Evolutionary conservation across 768 basidiomycete species (phyloP).

Genomic region (Pleurotus tuber-regium): DNA sequence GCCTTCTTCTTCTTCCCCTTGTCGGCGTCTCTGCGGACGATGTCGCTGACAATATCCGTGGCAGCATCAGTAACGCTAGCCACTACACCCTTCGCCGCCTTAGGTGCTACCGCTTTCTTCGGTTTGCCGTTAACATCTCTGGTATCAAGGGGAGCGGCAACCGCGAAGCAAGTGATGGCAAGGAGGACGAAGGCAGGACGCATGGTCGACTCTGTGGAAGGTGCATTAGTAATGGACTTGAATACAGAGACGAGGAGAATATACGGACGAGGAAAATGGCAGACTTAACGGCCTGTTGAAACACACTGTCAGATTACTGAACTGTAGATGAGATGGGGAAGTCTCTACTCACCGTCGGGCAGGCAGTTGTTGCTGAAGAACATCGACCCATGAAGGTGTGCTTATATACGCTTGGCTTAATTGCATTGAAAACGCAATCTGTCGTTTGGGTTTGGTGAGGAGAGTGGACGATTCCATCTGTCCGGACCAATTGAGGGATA

Average conservation of each 20-base stretch:
- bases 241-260: neutral
- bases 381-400: neutral
- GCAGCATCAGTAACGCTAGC: too few relatives aligned
- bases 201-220: neutral
- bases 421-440: too few relatives aligned
- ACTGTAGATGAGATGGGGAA: neutral
- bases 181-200: constrained; percentile 4
- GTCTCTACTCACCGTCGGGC: neutral
- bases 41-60: too few relatives aligned
- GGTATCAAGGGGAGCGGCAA: constrained; percentile 1
- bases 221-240: neutral
- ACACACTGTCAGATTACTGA: neutral
- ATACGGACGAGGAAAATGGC: neutral
- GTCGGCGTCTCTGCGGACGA: too few relatives aligned
- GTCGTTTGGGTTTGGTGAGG: too few relatives aligned
- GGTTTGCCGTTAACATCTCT: too few relatives aligned
- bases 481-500: too few relatives aligned
- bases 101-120: too few relatives aligned
- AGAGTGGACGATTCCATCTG: too few relatives aligned
- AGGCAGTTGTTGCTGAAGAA: neutral
- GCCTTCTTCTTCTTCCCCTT: too few relatives aligned
- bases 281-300: neutral
- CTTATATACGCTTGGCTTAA: neutral
- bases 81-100: too few relatives aligned
- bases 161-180: constrained; percentile 1